A percentile compares a stretch with the other conserved stretches of the same genome.
phyloP scores from a whole-genome alignment of 73 alveolate species.

The Paraurostyla sp. region DNA sequence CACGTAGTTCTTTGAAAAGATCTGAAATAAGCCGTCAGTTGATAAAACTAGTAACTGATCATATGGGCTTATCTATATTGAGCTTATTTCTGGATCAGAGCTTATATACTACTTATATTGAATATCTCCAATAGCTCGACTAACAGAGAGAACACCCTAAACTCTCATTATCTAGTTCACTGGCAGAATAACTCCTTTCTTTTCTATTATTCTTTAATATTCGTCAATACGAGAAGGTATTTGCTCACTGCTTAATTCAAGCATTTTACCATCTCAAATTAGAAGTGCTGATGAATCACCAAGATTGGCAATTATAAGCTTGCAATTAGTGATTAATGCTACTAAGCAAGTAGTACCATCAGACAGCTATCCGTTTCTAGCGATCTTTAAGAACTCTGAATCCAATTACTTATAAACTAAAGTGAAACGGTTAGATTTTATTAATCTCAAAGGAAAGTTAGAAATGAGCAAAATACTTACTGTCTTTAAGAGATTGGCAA shows the following conservation, averaged over 20 bases:
- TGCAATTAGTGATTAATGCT: neutral
- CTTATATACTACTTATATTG: slow-evolving; percentile 19
- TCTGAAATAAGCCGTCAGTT: slow-evolving; percentile 26
- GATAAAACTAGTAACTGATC: slow-evolving; percentile 22
- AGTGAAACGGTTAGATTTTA: neutral
- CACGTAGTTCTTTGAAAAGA: neutral
- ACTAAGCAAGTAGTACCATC: slow-evolving; percentile 22
- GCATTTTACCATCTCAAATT: neutral
- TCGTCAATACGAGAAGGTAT: slow-evolving; percentile 11
- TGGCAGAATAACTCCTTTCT: slow-evolving; percentile 11
- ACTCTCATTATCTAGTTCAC: slow-evolving; percentile 51
- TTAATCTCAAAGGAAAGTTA: too few species aligned
- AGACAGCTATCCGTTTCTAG: neutral
- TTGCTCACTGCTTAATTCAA: slow-evolving; percentile 17
- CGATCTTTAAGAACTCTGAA: neutral
- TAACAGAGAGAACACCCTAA: slow-evolving; percentile 44
- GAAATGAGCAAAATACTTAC: too few species aligned
- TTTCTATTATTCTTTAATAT: slow-evolving; percentile 14
- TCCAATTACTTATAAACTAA: neutral
- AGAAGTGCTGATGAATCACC: slow-evolving; percentile 32
- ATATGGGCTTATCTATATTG: neutral
- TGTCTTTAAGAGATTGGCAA: too few species aligned
- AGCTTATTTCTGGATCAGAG: slow-evolving; percentile 45
- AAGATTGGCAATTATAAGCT: neutral
- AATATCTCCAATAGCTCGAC: slow-evolving; percentile 56